Base-by-base conservation (phyloP, 1,284 basidiomycete species). In the Exsudoporus floridanus region DNA sequence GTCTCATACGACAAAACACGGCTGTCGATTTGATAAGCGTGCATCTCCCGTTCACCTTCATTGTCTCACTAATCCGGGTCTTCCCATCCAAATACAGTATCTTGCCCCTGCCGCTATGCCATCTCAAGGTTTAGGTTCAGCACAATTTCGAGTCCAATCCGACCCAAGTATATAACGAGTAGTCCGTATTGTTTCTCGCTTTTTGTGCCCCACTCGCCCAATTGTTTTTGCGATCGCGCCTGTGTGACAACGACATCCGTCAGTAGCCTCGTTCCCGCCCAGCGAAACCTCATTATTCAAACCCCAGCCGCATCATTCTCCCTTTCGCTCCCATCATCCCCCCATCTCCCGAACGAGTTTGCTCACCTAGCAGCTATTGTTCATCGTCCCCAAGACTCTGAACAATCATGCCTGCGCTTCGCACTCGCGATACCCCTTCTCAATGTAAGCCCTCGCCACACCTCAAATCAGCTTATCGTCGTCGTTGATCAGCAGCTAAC, bases 321-420 rank as follows among this genome's bases (percentile, higher is more conserved):
- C 55, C 65, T 58, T 64, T 58, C 66, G 58, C 64, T 60, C 58
- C 56, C 59, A 62, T 53, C 55, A 50, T 59, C 62, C 59, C 57
- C 55, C 59, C 50, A 4, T 30, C 68, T 50, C 63, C 64, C 60
- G 63, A 68, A 70, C 65, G 66, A 57, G 68, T 60, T 58, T 63
- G 69, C 67, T 66, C 66, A 56, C 62, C 64, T 49, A 43, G 69
- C 69, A 69, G 66, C 39, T 38, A 48, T 63, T 62, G 63, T 65
- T 62, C 60, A 23, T 23, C 51, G 52, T 68, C 62, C 51, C 34
- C 49, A 39, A 55, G 53, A 57, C 53, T 48, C 35, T 67, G 70
- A 74, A 74, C 74, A 73, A 80, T 78, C 77, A 88, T 88, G 85
- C 86, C 85, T 70, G 84, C 83, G 50, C 75, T 81, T 66, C 84